Evolutionary conservation across 73 alveolate genomes (phyloP).

Genomic region (Paramecium sexaurelia): DNA sequence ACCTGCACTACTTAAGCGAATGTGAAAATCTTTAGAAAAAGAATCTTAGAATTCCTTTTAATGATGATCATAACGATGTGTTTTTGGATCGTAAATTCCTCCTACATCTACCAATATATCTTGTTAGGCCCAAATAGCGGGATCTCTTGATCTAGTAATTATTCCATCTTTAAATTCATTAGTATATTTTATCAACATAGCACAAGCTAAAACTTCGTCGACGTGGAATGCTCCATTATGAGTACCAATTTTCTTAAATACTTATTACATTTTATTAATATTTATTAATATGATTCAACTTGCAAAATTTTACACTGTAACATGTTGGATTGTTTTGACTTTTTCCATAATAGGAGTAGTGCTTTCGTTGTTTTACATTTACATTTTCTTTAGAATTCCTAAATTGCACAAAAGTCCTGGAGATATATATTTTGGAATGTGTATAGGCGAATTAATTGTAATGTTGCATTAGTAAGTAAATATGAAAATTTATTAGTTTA

Average conservation of each 20-base stretch:
- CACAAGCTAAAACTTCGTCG: conserved; percentile 92
- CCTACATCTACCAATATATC: conserved; percentile 95
- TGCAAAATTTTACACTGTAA: too few relatives aligned
- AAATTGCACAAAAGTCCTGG: conserved; percentile 50
- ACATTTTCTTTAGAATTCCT: background rate
- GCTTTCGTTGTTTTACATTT: background rate
- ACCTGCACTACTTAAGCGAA: conserved; percentile 91
- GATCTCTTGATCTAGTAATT: conserved; percentile 89
- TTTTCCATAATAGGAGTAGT: background rate
- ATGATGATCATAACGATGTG: conserved; percentile 92
- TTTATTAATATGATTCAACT: too few relatives aligned
- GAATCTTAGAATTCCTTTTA: conserved; percentile 81
- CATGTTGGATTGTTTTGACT: background rate
- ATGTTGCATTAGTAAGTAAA: background rate
- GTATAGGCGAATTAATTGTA: background rate
- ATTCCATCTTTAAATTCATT: conserved; percentile 72
- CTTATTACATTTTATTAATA: background rate
- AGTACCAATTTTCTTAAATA: conserved; percentile 79
- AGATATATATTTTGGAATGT: conserved; percentile 44
- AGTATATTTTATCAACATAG: conserved; percentile 77
- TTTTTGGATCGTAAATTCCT: conserved; percentile 78
- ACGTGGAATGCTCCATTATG: conserved; percentile 92
- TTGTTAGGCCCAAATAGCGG: conserved; percentile 77
- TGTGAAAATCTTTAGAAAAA: conserved; percentile 59
- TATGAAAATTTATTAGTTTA: background rate